These are phyloP conservation scores for Oryza meyeriana DNA, from an alignment of 176 grass and related monocot species.

Conservation along the genomic window DNA sequence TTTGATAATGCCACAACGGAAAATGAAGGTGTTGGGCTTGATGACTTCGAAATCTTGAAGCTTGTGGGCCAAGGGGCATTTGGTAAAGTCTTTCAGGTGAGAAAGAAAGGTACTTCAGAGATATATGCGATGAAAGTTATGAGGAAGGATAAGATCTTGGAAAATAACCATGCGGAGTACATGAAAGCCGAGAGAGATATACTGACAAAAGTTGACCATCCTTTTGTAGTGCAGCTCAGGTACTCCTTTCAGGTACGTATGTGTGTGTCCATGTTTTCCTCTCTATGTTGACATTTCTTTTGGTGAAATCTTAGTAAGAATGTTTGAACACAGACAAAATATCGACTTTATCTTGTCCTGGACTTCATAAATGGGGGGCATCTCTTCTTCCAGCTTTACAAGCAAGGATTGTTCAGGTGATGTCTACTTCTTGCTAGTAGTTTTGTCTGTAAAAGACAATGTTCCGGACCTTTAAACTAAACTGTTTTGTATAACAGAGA, in stretches of 20 bases:
- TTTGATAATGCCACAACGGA: conserved; percentile 17
- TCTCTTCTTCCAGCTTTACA: conserved; percentile 96
- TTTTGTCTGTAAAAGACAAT: conserved; percentile 10
- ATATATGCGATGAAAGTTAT: conserved; percentile 99
- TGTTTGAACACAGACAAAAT: conserved; percentile 66
- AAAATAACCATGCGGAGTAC: conserved; percentile 91
- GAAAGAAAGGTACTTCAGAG: conserved; percentile 81
- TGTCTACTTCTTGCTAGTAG: background rate
- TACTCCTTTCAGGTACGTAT: conserved; percentile 93
- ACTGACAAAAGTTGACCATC: conserved; percentile 92
- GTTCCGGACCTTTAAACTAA: background rate
- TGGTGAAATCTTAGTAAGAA: conserved; percentile 28
- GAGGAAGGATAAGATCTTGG: conserved; percentile 94
- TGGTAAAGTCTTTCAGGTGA: conserved; percentile 97
- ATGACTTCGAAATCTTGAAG: conserved; percentile 93
- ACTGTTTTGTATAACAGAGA: conserved; percentile 53
- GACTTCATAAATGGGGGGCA: conserved; percentile 95
- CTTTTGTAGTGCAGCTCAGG: conserved; percentile 92
- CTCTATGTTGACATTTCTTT: background rate
- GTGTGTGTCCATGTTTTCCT: background rate
- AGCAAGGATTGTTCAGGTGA: conserved; percentile 94
- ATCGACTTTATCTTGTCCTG: conserved; percentile 86
- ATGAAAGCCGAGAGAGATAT: conserved; percentile 98
- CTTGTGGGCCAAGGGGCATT: conserved; percentile 95
- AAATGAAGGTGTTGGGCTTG: conserved; percentile 61